Conservation (phyloP, 169 alveolate species). For the Plasmodium malariae region DNA sequence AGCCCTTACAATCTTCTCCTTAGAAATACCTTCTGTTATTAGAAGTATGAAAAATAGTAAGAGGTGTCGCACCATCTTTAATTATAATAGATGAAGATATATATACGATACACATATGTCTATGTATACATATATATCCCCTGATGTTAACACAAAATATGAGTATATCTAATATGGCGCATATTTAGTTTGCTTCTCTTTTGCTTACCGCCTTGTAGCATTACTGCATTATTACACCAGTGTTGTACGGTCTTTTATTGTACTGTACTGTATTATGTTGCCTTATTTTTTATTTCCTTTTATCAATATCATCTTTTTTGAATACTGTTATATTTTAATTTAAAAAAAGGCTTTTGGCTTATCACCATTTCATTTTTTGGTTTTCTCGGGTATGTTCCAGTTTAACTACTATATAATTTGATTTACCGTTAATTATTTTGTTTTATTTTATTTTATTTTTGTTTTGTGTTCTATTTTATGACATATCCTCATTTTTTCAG, state of each 20-base stretch:
- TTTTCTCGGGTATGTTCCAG: no score
- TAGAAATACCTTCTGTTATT: background rate
- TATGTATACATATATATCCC: background rate
- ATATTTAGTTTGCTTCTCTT: background rate
- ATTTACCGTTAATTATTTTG: no score
- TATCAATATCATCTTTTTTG: background rate
- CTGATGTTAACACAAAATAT: background rate
- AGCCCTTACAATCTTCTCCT: background rate
- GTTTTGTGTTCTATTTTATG: background rate
- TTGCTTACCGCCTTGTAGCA: background rate
- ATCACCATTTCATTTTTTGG: background rate
- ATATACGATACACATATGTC: background rate
- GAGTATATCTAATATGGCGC: background rate
- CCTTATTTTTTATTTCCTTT: background rate
- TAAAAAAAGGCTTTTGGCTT: background rate
- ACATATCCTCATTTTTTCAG: background rate
- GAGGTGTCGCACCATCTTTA: background rate
- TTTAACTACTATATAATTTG: no score
- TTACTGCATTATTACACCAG: background rate
- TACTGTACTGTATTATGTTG: background rate
- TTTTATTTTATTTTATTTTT: no score
- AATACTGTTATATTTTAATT: no score
- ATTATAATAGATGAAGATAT: background rate
- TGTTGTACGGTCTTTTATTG: no score
- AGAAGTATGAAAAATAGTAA: background rate